A percentile compares a stretch with the other conserved stretches of the same genome.
Evolutionary conservation across 352 stramenopile genomes (phyloP).

Genomic region (Aphanomyces euteiches): DNA sequence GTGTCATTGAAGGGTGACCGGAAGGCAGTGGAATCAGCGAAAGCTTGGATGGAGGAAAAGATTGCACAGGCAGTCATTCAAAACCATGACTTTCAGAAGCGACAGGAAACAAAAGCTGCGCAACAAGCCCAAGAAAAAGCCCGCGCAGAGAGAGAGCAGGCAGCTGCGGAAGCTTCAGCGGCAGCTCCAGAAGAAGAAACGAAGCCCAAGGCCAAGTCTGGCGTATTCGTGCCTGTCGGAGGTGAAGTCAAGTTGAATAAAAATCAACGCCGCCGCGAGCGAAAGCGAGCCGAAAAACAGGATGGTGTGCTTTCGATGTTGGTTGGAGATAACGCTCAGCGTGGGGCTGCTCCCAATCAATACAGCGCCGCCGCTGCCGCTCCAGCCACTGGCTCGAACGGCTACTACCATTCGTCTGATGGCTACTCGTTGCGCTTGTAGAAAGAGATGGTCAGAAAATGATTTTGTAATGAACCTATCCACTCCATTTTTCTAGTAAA

Average conservation of each 20-base stretch:
- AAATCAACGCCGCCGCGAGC: conserved; percentile 74
- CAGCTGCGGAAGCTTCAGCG: background rate
- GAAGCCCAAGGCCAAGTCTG: conserved; percentile 10
- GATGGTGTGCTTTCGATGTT: conserved; percentile 64
- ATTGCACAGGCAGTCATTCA: background rate
- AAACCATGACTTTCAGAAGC: background rate
- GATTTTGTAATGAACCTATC: background rate
- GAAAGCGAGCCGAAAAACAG: conserved; percentile 75
- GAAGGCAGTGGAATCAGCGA: conserved; percentile 7
- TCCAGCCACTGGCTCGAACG: conserved; percentile 29
- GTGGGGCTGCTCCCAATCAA: conserved; percentile 16
- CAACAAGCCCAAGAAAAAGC: background rate
- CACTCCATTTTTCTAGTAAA: too few species aligned
- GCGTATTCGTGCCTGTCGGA: conserved; percentile 14
- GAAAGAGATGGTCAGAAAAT: background rate
- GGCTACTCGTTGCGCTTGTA: conserved; percentile 65
- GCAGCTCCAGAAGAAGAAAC: background rate
- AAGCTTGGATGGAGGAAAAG: conserved; percentile 23
- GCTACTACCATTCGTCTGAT: conserved; percentile 66
- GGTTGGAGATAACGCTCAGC: conserved; percentile 35
- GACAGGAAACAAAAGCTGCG: conserved; percentile 3
- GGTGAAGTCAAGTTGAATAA: conserved; percentile 57
- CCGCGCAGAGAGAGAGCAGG: background rate
- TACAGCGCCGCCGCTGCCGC: conserved; percentile 31
- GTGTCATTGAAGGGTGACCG: conserved; percentile 23